Percentiles rank a stretch among this genome's conserved stretches.
phyloP scores from a whole-genome alignment of 2,329 filamentous ascomycete genomes.

The Aspergillus pseudoglaucus region DNA sequence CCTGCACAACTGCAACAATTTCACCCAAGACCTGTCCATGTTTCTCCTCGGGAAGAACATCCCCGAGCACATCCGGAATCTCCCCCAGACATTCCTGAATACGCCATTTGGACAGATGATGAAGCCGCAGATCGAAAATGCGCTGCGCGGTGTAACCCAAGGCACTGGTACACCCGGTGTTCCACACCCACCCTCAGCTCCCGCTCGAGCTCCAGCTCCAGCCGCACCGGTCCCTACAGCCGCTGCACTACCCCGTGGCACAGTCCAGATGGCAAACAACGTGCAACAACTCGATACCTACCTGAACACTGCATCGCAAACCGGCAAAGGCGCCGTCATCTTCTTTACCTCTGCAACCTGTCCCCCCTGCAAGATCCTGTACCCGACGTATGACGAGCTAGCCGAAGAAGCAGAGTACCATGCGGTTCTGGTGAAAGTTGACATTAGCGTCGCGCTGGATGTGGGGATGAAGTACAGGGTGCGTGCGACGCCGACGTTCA shows the following conservation, averaged over 20 bases:
- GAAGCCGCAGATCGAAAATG: constrained; percentile 64
- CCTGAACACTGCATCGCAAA: constrained; percentile 54
- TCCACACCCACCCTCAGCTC: constrained; percentile 11
- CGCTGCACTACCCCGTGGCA: constrained; percentile 8
- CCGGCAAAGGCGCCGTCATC: constrained; percentile 60
- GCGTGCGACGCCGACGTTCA: constrained; percentile 77
- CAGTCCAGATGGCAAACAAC: constrained; percentile 56
- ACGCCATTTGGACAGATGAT: constrained; percentile 87
- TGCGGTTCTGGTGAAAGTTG: constrained; percentile 72
- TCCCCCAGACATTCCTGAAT: constrained; percentile 77
- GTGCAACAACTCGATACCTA: constrained; percentile 55
- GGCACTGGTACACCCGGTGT: constrained; percentile 38
- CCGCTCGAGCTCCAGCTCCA: constrained; percentile 7
- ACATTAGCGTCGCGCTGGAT: constrained; percentile 61
- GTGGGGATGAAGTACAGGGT: constrained; percentile 62
- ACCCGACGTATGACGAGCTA: constrained; percentile 74
- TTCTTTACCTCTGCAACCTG: constrained; percentile 93
- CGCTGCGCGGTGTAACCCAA: constrained; percentile 58
- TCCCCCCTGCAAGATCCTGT: constrained; percentile 73
- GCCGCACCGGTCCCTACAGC: neutral
- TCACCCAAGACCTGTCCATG: constrained; percentile 84
- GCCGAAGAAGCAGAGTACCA: constrained; percentile 65
- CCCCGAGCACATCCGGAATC: constrained; percentile 74
- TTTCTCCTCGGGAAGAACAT: constrained; percentile 86
- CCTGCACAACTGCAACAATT: constrained; percentile 94